Evolutionary conservation across 441 rosid genomes (phyloP).

Genomic region (Euphorbia corollata): DNA sequence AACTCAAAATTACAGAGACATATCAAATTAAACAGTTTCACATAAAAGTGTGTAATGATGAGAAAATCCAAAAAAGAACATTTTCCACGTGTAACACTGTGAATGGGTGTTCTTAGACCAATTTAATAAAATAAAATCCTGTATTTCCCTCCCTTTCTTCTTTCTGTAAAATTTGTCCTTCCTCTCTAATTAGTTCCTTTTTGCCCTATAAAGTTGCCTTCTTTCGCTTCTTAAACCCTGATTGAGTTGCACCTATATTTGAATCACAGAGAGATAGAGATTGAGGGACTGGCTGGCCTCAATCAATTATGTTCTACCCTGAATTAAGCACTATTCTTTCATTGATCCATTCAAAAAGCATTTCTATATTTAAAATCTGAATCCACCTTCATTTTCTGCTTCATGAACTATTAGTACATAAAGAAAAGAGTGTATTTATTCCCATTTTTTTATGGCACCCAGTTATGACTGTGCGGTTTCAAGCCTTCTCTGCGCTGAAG

Average conservation of each 20-base stretch:
- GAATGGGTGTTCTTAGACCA: slow-evolving; percentile 3
- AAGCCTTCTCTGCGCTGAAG: slow-evolving; percentile 56
- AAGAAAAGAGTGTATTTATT: too few species aligned
- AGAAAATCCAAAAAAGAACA: too few species aligned
- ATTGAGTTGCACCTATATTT: slow-evolving; percentile 24
- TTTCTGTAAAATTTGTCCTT: too few species aligned
- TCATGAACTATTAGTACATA: slow-evolving; percentile 16
- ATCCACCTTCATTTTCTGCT: slow-evolving; percentile 7
- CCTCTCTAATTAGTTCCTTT: slow-evolving; percentile 24
- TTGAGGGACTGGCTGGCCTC: slow-evolving; percentile 10
- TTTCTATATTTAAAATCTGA: too few species aligned
- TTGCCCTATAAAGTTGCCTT: slow-evolving; percentile 40
- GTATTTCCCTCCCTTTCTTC: too few species aligned
- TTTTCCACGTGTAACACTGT: slow-evolving; percentile 9
- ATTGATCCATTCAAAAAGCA: slow-evolving; percentile 15
- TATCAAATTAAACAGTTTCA: too few species aligned
- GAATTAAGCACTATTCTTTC: slow-evolving; percentile 9
- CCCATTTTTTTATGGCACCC: slow-evolving; percentile 12
- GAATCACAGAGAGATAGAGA: slow-evolving; percentile 8
- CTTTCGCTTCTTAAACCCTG: slow-evolving; percentile 38
- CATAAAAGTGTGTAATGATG: too few species aligned
- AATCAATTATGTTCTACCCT: slow-evolving; percentile 16
- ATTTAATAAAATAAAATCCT: slow-evolving; percentile 12
- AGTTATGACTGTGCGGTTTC: slow-evolving; percentile 48
- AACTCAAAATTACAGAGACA: too few species aligned